These are phyloP conservation scores for Wickerhamiella dianesei DNA, from an alignment of 805 yeast species.

Conservation along the genomic window DNA sequence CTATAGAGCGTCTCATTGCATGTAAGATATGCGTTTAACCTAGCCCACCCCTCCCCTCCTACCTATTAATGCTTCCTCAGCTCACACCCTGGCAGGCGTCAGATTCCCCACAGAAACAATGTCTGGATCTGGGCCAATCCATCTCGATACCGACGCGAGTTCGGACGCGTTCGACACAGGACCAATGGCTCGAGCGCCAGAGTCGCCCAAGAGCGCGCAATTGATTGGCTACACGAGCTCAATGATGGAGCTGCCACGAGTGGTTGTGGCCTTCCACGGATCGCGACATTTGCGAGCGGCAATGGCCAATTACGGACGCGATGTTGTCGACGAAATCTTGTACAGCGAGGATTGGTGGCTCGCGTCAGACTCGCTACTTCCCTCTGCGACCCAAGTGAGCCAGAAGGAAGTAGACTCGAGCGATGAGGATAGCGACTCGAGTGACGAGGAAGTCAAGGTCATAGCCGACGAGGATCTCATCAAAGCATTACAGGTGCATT, in stretches of 20 bases:
- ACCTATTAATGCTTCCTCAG: background rate
- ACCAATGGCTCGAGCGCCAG: background rate
- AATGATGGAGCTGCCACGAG: background rate
- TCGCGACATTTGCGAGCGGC: conserved; percentile 1
- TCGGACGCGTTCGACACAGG: background rate
- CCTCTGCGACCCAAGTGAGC: background rate
- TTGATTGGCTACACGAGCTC: conserved; percentile 5
- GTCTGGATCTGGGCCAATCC: too few species aligned
- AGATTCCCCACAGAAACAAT: background rate
- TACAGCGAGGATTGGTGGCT: conserved; percentile 11
- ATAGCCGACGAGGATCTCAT: background rate
- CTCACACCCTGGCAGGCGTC: background rate
- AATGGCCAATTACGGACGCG: conserved; percentile 8
- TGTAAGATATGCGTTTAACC: background rate
- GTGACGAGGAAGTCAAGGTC: conserved; percentile 2
- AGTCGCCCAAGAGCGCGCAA: conserved; percentile 1
- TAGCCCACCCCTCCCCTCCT: background rate
- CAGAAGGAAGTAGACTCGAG: background rate
- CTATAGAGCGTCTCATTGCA: background rate
- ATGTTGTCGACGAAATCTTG: conserved; percentile 2
- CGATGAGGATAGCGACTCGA: background rate
- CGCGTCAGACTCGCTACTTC: background rate
- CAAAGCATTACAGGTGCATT: conserved; percentile 3
- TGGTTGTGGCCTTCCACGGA: conserved; percentile 7
- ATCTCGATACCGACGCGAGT: background rate